Percentiles rank a stretch among this genome's conserved stretches.
Evolutionary conservation across 129 eudicot genomes (phyloP).

Genomic region (Helianthus annuus): DNA sequence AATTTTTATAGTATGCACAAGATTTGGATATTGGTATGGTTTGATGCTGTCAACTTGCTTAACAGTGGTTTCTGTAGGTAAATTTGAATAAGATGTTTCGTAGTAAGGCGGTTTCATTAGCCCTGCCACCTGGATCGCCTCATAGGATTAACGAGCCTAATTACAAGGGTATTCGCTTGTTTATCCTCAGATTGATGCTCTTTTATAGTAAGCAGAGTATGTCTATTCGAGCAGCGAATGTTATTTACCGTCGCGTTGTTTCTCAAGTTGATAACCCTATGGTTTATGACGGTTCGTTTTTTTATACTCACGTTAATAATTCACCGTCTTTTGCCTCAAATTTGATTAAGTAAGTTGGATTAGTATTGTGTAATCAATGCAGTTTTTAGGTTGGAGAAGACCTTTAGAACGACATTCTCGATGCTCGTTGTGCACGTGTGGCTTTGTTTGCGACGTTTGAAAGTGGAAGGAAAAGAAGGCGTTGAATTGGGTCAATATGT

Average conservation of each 20-base stretch:
- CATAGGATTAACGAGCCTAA: conserved; percentile 33
- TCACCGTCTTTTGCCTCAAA: background rate
- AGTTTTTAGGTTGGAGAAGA: conserved; percentile 88
- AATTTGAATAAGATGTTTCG: conserved; percentile 35
- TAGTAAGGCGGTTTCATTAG: conserved; percentile 28
- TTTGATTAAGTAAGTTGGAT: background rate
- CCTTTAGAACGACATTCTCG: conserved; percentile 75
- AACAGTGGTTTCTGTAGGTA: conserved; percentile 23
- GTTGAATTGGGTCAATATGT: conserved; percentile 80
- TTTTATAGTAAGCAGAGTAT: conserved; percentile 76
- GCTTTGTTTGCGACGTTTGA: conserved; percentile 82
- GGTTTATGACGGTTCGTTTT: conserved; percentile 62
- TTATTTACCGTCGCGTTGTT: conserved; percentile 55
- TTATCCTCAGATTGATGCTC: conserved; percentile 61
- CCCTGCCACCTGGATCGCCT: conserved; percentile 35
- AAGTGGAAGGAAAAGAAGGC: conserved; percentile 76
- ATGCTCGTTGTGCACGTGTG: conserved; percentile 91
- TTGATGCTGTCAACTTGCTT: background rate
- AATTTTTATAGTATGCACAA: background rate
- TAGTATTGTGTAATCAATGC: conserved; percentile 34
- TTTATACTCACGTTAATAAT: conserved; percentile 7
- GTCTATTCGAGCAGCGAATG: conserved; percentile 72
- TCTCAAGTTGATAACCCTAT: conserved; percentile 67
- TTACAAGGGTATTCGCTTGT: conserved; percentile 56
- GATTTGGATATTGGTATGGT: background rate